A percentile compares a stretch with the other conserved stretches of the same genome.
These are phyloP conservation scores for Syzygium aromaticum DNA, from an alignment of 345 rosid species.

Conservation along the genomic window DNA sequence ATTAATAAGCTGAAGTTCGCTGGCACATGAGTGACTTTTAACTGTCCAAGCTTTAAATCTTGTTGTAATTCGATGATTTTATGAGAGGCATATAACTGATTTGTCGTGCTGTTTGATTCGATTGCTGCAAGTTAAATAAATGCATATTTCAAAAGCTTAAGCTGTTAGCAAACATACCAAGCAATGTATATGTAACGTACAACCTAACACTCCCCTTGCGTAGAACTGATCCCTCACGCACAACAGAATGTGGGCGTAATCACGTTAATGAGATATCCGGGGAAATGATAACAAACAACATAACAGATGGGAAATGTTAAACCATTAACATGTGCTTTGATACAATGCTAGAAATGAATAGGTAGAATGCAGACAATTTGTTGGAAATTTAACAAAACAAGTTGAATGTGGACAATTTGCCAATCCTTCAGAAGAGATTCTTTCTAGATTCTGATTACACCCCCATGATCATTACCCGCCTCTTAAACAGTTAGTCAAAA, in stretches of 20 bases:
- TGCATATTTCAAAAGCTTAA: background rate
- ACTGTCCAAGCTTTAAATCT: background rate
- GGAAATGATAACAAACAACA: background rate
- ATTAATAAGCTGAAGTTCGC: background rate
- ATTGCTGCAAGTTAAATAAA: rapidly evolving
- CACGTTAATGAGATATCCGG: background rate
- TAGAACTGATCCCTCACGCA: rapidly evolving
- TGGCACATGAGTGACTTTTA: background rate
- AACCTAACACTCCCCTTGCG: background rate
- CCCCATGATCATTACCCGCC: background rate
- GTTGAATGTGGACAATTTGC: background rate
- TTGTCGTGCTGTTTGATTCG: background rate
- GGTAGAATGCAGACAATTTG: background rate
- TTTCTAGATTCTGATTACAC: background rate
- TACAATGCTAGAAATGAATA: background rate
- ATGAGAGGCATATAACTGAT: background rate
- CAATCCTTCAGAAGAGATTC: background rate
- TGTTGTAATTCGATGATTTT: no score
- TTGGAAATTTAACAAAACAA: no score
- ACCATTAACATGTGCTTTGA: background rate
- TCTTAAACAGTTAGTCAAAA: no score
- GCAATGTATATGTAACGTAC: background rate
- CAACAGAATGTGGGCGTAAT: no score
- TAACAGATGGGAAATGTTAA: no score
- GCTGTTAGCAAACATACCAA: background rate